Evolutionary conservation across 257 asterid genomes (phyloP), one percentile per base, ranked within the genome.

Genomic region (Ilex aquifolium): DNA sequence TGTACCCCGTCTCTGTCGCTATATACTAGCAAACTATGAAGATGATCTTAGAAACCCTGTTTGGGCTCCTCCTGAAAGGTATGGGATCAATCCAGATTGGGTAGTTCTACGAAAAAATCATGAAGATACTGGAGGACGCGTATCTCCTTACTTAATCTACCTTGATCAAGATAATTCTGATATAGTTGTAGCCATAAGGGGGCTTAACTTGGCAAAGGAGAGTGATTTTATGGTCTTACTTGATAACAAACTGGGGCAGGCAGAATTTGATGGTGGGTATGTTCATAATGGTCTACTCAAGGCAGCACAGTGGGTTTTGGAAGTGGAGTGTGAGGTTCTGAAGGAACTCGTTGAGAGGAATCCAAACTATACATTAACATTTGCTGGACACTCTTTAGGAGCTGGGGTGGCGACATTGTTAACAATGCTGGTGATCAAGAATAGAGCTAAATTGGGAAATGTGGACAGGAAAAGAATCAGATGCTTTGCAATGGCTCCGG

Each of bases 401-500:
- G 97, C 99, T 0, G 99, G 99, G 14, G 97, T 90, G 1, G 97
- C 70, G 63, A 93, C 99, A 0, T 61, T 91, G 74, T 59, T 93
- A 67, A 82, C 97, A 6, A 85, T 93, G 83, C 63, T 93, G 74
- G 88, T 83, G 9, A 81, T 90, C 32, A 93, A 90, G 77, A 80
- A 87, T 61, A 62, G 83, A 61, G 99, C 86, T 32, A 86, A 76
- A 51, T 57, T 93, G 72, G 99, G 96, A 39, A 27, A 68, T 62
- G 61, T 93, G 6, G 96, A 83, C 68, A 84, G 99, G 76, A 80
- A 75, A 72, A 79, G 92, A 83, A 83, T 93, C 59, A 82, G 95
- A 72, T 88, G 99, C 82, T 93, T 75, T 64, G 99, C 99, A 11
- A 77, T 93, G 68, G 99, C 99, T 42, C 99, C 99, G 52, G 82